Evolutionary conservation across 257 asterid species (phyloP).

Genomic region (Coffea canephora): DNA sequence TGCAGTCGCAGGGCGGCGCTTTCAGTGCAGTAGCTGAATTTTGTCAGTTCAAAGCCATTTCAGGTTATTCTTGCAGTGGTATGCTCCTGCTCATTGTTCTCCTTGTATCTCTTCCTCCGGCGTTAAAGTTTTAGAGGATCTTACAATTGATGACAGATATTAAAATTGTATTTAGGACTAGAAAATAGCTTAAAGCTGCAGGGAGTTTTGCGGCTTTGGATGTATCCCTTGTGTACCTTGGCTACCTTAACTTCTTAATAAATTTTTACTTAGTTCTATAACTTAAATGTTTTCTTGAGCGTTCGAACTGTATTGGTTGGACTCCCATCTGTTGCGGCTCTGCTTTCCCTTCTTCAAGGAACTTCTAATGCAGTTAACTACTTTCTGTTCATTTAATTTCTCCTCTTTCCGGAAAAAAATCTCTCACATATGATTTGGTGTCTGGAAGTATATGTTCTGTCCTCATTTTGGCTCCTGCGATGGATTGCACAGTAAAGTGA

Average conservation of each 20-base stretch:
- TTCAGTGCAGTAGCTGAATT: not conserved
- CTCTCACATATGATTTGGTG: too few relatives aligned
- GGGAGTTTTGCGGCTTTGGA: conserved; percentile 34
- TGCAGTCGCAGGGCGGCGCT: not conserved
- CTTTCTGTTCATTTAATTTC: too few relatives aligned
- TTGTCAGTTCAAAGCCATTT: not conserved
- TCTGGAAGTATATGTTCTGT: too few relatives aligned
- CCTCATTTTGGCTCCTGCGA: too few relatives aligned
- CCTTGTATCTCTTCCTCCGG: conserved; percentile 9
- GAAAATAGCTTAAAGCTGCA: conserved; percentile 36
- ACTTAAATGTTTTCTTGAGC: not conserved
- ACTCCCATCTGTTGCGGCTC: not conserved
- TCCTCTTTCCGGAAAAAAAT: too few relatives aligned
- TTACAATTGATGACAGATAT: conserved; percentile 51
- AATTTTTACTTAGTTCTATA: not conserved
- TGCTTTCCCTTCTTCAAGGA: too few relatives aligned
- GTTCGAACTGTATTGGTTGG: not conserved
- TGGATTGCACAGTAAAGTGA: too few relatives aligned
- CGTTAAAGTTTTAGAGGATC: conserved; percentile 40
- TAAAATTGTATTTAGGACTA: conserved; percentile 28
- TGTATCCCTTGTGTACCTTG: conserved; percentile 8
- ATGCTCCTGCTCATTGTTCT: conserved; percentile 26
- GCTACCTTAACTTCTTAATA: conserved; percentile 16
- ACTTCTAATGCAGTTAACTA: too few relatives aligned
- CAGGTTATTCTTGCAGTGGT: not conserved